Conservation (phyloP, 129 eudicot species). For the Cynara cardunculus region DNA sequence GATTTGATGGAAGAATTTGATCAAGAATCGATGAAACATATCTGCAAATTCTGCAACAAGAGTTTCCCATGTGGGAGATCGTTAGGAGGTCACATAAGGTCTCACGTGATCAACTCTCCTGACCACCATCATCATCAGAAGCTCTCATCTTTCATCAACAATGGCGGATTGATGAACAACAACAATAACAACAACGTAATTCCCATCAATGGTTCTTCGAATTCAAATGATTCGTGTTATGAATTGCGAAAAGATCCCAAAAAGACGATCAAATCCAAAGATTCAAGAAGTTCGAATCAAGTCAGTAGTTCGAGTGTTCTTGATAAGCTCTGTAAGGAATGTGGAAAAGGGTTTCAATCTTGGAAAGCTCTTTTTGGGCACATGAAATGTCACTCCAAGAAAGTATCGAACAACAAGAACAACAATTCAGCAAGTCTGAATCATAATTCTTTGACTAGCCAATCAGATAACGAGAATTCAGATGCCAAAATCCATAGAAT, state of each 20-base stretch:
- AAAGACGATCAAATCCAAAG: constrained; percentile 22
- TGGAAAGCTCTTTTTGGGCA: constrained; percentile 92
- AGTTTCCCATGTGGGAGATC: constrained; percentile 85
- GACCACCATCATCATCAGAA: constrained; percentile 28
- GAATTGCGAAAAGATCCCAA: constrained; percentile 35
- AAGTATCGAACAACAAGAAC: constrained; percentile 29
- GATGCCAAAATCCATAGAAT: constrained; percentile 12
- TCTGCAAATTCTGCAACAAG: constrained; percentile 72
- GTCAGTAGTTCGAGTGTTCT: constrained; percentile 15
- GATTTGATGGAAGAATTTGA: constrained; percentile 46
- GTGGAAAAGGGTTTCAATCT: constrained; percentile 75
- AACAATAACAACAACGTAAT: not conserved
- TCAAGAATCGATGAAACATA: constrained; percentile 48
- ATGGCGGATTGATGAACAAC: not conserved
- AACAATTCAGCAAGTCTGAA: constrained; percentile 23
- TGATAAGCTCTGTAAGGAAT: constrained; percentile 58
- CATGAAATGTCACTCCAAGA: constrained; percentile 79
- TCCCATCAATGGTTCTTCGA: not conserved
- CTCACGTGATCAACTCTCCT: constrained; percentile 62
- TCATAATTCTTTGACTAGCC: constrained; percentile 40
- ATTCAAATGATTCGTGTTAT: not conserved
- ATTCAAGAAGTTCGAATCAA: not conserved
- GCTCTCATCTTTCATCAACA: constrained; percentile 17
- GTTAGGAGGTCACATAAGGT: constrained; percentile 96
- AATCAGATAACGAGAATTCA: constrained; percentile 41